Evolutionary conservation across 148 eudicot species (phyloP).

Genomic region (Camellia lanceoleosa): DNA sequence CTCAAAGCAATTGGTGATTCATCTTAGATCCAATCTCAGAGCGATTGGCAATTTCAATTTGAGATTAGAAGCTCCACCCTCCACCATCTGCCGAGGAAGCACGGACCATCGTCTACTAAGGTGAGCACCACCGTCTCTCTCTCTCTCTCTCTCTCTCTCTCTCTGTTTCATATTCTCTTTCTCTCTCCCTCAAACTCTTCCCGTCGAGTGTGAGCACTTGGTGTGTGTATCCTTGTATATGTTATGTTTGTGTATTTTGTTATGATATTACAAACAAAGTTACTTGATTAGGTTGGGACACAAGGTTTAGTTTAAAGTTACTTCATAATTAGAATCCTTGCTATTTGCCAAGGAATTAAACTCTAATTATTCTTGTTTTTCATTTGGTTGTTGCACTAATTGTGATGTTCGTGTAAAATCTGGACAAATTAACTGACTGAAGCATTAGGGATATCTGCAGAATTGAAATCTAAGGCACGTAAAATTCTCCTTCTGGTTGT

Average conservation of each 20-base stretch:
- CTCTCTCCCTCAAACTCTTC: too few species aligned
- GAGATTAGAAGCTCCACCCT: too few species aligned
- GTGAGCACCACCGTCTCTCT: too few species aligned
- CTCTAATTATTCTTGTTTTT: conserved; percentile 1
- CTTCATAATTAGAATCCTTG: neutral
- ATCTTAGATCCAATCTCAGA: too few species aligned
- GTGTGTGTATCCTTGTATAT: too few species aligned
- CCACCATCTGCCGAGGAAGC: too few species aligned
- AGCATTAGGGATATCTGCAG: conserved; percentile 92
- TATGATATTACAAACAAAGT: neutral
- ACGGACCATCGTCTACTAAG: too few species aligned
- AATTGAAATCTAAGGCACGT: conserved; percentile 70
- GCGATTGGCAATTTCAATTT: too few species aligned
- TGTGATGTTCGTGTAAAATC: conserved; percentile 94
- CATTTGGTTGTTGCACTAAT: conserved; percentile 86
- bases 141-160: too few species aligned
- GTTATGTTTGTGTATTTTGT: neutral
- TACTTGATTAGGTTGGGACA: neutral
- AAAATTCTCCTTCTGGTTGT: neutral
- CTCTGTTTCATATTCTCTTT: too few species aligned
- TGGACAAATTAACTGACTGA: conserved; percentile 81
- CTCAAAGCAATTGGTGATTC: too few species aligned
- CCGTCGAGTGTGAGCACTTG: neutral
- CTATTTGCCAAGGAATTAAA: neutral
- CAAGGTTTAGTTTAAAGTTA: too few species aligned